Evolutionary conservation across 1,139 yeast genomes (phyloP), one percentile per base, ranked within the genome.

Genomic region (Hyphopichia burtonii): DNA sequence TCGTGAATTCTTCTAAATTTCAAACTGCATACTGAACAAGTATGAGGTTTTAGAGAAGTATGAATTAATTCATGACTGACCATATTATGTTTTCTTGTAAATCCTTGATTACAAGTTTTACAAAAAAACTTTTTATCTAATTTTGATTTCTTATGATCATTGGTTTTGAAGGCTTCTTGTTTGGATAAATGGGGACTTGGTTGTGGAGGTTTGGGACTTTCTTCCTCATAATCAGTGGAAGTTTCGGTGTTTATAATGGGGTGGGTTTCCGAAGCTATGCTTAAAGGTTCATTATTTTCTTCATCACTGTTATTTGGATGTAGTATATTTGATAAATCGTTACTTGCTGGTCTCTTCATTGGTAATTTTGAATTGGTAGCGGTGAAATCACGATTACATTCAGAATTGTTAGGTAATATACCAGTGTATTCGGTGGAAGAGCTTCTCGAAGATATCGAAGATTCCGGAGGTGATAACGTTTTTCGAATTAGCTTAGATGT

Each of bases 1-100:
- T 87, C 95, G 58, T 86, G 93, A 31, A 81, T 75, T 34, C 95
- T 70, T 45, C 94, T 73, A 57, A 87, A 87, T 51, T 73, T 76
- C 39, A 78, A 66, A 43, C 74, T 68, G 54, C 96, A 87, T 14
- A 76, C 74, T n/a, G 74, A 53, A 59, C 96, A 87, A 20, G 68
- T 64, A 61, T 78, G 88, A 2, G 91, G 90, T 56, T 81, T 83
- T 45, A 75, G 73, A 38, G 78, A 74, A 11, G 87, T 77, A 58
- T 86, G 94, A 37, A 83, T 85, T 46, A 85, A 63, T 49, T 82
- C 74, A 59, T 86, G 94, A 6, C 87, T 78, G 43, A 84, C 85
- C 71, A 86, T 75, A 54, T 86, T 86, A 60, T 85, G 93, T 50
- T 80, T 82, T 35, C 93, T 68, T 9, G 86, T 79, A 59, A 82